Evolutionary conservation across 257 asterid genomes (phyloP), one percentile per base, ranked within the genome.

Genomic region (Solanum arcanum): DNA sequence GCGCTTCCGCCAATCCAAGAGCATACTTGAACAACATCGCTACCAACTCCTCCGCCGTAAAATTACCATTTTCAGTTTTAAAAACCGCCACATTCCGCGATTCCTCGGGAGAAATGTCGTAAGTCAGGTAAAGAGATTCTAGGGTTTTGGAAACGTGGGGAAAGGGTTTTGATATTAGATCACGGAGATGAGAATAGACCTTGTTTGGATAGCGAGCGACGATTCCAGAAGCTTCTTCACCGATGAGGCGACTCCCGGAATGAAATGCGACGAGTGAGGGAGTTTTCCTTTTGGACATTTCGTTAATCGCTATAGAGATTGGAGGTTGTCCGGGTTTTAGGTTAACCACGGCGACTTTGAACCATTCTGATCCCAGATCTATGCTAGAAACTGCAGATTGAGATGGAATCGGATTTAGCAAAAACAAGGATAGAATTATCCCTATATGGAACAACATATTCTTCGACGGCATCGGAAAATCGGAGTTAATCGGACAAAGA

Each of bases 361-460:
- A 68, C 94, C 94, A 97, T 92, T 97, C 99, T 9, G 99, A 95
- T 74, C 99, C 99, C 88, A 97, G 99, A 96, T 97, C 99, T 95
- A 97, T 92, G 91, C 99, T 95, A 12, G 95, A 95, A 12, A 97
- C 99, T 11, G 99, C 99, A 75, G 99, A 94, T 91, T 95, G 91
- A 37, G 95, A 88, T 7, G 77, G 91, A 69, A 89, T 87, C 3
- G 92, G 87, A 60, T 86, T 90, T 14, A 90, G 86, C 35, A 91
- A 80, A 6, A 94, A 78, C 66, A 92, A 42, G 5, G 93, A 90
- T 31, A 94, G 72, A 35, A 92, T 49, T 87, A 94, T 87, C 84
- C 94, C 89, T 62, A 90, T 85, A 42, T 92, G 92, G 86, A 91
- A 86, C 12, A 90, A 75, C 87, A 74, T 90, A 83, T 86, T 27